Conservation (phyloP, 2,329 filamentous ascomycete genomes). For the Aspergillus fumigatiaffinis region DNA sequence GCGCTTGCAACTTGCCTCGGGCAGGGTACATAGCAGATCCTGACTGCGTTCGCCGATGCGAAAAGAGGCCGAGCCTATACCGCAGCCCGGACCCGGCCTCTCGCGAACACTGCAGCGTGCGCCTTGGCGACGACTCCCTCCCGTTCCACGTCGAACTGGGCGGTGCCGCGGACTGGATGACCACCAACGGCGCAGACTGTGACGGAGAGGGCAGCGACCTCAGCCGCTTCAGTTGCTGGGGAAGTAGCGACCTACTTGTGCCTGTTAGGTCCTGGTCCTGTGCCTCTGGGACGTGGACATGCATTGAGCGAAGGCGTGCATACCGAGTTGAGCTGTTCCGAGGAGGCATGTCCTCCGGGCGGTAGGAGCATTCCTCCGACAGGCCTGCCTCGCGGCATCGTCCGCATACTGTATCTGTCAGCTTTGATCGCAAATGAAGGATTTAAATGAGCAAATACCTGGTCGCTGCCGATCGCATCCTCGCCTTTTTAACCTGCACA, state of each 20-base stretch:
- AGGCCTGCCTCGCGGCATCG: conserved; percentile 1
- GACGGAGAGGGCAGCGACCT: not conserved
- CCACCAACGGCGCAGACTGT: not conserved
- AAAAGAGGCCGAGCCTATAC: not conserved
- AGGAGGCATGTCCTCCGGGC: conserved; percentile 9
- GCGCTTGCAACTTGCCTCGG: not conserved
- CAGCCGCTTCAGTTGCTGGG: not conserved
- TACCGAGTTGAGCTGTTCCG: not conserved
- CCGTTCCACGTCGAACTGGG: not conserved
- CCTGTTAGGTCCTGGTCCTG: no score
- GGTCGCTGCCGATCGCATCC: conserved; percentile 1
- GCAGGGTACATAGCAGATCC: not conserved
- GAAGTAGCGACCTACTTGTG: not conserved
- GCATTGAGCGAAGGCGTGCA: not conserved
- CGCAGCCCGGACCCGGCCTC: not conserved
- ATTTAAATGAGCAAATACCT: not conserved
- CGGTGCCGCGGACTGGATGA: not conserved
- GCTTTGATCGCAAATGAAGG: not conserved
- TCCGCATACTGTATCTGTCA: conserved; percentile 4
- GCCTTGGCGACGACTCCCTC: not conserved
- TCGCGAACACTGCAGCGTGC: not conserved
- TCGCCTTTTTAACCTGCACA: not conserved
- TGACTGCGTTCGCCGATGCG: not conserved
- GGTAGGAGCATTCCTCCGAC: conserved; percentile 8
- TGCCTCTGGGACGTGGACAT: not conserved